Conservation (phyloP, 192 early-diverging fungal species). For the Mortierella antarctica region DNA sequence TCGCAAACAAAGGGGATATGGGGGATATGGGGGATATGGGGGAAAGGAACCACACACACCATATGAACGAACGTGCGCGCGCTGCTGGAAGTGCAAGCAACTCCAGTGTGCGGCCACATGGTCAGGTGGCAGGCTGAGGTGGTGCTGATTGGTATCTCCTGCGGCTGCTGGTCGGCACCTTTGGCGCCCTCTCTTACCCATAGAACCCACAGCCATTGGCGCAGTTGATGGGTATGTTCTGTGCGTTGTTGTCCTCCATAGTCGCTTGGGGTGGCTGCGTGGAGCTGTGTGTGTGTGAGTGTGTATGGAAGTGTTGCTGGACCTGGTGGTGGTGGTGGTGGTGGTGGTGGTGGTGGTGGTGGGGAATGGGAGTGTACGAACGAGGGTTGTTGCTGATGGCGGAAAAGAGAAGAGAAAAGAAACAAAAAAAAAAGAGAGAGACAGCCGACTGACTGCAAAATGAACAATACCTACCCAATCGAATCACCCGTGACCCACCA, state of each 20-base stretch:
- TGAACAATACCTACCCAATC: background rate
- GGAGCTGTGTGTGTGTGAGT: slow-evolving; percentile 8
- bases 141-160: no score
- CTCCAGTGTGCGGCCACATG: no score
- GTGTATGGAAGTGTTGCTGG: background rate
- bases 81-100: no score
- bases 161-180: no score
- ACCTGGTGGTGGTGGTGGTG: background rate
- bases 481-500: no score
- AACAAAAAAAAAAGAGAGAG: background rate
- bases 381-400: no score
- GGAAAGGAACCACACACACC: no score
- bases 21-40: no score
- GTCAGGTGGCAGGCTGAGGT: no score
- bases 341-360: background rate
- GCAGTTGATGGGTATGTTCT: slow-evolving; percentile 69
- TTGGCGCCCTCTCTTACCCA: slow-evolving; percentile 51
- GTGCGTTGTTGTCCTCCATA: slow-evolving; percentile 79
- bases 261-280: background rate
- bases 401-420: background rate
- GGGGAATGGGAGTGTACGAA: no score
- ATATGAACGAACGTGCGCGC: no score
- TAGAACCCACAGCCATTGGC: slow-evolving; percentile 81
- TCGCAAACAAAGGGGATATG: no score
- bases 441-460: background rate